phyloP scores from a whole-genome alignment of 2,329 filamentous ascomycete species.

The Elsinoe fawcettii region DNA sequence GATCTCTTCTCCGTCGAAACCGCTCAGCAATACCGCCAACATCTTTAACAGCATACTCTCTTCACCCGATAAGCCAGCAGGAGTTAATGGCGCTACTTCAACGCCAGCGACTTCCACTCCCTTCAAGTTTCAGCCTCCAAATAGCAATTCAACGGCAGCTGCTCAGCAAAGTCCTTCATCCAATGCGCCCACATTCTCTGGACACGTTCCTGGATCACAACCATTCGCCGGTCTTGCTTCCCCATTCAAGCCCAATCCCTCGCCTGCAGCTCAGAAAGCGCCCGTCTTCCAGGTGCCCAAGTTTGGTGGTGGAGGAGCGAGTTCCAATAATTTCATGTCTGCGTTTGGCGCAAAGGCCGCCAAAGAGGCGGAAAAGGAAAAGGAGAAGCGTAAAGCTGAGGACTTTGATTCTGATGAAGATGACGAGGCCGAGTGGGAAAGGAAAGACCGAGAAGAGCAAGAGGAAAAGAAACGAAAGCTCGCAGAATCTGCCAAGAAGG shows the following conservation, averaged over 20 bases:
- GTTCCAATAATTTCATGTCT: constrained; percentile 32
- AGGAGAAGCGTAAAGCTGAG: constrained; percentile 42
- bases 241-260: not conserved
- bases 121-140: constrained; percentile 11
- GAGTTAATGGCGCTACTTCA: not conserved
- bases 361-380: constrained; percentile 36
- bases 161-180: not conserved
- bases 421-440: constrained; percentile 43
- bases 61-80: constrained; percentile 10
- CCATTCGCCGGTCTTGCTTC: not conserved
- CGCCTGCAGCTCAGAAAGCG: not conserved
- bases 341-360: constrained; percentile 36
- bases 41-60: constrained; percentile 18
- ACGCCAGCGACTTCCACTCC: constrained; percentile 2
- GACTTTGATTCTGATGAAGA: constrained; percentile 47
- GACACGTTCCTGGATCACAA: not conserved
- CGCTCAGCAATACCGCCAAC: constrained; percentile 16
- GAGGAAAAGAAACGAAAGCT: constrained; percentile 38
- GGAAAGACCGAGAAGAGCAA: constrained; percentile 39
- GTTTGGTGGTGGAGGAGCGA: constrained; percentile 14
- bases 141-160: not conserved
- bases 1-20: constrained; percentile 14
- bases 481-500: constrained; percentile 27
- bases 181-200: not conserved
- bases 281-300: constrained; percentile 3